Evolutionary conservation across 768 basidiomycete genomes (phyloP).

Genomic region (Strobilomyces echinocephalus): DNA sequence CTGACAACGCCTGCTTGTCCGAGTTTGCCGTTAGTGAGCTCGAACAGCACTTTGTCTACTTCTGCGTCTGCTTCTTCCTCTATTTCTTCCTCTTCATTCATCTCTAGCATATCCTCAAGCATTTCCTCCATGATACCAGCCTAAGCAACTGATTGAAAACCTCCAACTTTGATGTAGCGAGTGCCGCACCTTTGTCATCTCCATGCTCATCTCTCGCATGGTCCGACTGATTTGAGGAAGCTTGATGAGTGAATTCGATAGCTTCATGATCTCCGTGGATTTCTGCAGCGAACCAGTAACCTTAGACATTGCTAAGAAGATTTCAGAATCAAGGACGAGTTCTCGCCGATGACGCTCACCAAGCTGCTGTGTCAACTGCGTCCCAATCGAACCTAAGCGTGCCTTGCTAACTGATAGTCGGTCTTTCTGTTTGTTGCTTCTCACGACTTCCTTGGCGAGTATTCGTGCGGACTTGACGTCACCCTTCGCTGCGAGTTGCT

Average conservation of each 20-base stretch:
- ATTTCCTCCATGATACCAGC: conserved; percentile 98
- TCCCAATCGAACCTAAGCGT: conserved; percentile 81
- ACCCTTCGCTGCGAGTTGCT: conserved; percentile 85
- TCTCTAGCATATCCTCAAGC: conserved; percentile 87
- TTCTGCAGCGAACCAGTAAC: conserved; percentile 97
- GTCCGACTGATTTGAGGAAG: conserved; percentile 87
- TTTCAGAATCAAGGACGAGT: background rate
- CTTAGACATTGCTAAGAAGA: conserved; percentile 78
- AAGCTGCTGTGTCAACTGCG: conserved; percentile 86
- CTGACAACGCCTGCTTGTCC: conserved; percentile 75
- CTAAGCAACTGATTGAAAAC: conserved; percentile 37
- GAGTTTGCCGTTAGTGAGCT: conserved; percentile 94
- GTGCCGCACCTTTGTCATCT: conserved; percentile 89
- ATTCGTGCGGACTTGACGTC: conserved; percentile 91
- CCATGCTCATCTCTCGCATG: conserved; percentile 99
- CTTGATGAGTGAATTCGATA: conserved; percentile 88
- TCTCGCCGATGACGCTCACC: conserved; percentile 47
- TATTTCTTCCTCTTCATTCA: conserved; percentile 92
- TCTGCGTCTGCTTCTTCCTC: conserved; percentile 97
- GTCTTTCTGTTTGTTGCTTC: conserved; percentile 93
- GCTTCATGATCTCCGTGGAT: conserved; percentile 98
- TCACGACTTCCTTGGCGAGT: conserved; percentile 89
- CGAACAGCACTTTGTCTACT: conserved; percentile 93
- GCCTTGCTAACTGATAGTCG: conserved; percentile 91
- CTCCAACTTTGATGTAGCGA: background rate